Evolutionary conservation across 192 early-diverging fungal genomes (phyloP), one percentile per base, ranked within the genome.

Genomic region (Coemansia sp.): DNA sequence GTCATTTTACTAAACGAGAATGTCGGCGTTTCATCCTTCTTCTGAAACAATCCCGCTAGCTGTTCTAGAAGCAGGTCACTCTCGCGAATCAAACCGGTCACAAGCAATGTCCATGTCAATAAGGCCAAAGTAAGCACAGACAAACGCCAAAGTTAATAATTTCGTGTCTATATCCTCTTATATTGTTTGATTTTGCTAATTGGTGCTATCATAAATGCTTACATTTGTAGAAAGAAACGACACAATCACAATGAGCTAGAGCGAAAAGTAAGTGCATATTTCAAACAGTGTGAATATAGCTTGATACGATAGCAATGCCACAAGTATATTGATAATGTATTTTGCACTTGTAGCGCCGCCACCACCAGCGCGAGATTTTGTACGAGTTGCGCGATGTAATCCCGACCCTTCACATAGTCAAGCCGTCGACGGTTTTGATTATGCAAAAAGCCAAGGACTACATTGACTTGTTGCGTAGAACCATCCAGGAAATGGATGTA

Each of bases 401-500:
- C 19, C 82, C 82, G 3, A 75, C 74, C 2, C 71, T 83, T 11
- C 73, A 74, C 35, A 70, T 74, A 38, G 73, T 76, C 50, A 83
- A 80, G 43, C 74, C 82, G 37, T 83, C 82, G 6, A 80, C 82
- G 0, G 82, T 83, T 7, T 64, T 80, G 25, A 83, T 83, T 58
- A 83, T 83, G 82, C 77, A 80, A 73, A 83, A 83, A 29, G 70
- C 82, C 3, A 80, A 80, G 27, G 82, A 83, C 19, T 83, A 83
- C 17, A 83, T 83, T 43, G 77, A 80, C 53, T 48, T 77, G 31
- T 60, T 83, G 21, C 77, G 77, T 17, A 57, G 70, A 31, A 73
- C 73, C 4, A 76, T 83, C 27, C 77, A 72, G 38, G 71, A 75
- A 51, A 72, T 83, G 71, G 82, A 83, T 43, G 59, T 71, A 1